These are phyloP conservation scores for Penicillium argentinense DNA, from an alignment of 495 filamentous ascomycete genomes.

Conservation along the genomic window DNA sequence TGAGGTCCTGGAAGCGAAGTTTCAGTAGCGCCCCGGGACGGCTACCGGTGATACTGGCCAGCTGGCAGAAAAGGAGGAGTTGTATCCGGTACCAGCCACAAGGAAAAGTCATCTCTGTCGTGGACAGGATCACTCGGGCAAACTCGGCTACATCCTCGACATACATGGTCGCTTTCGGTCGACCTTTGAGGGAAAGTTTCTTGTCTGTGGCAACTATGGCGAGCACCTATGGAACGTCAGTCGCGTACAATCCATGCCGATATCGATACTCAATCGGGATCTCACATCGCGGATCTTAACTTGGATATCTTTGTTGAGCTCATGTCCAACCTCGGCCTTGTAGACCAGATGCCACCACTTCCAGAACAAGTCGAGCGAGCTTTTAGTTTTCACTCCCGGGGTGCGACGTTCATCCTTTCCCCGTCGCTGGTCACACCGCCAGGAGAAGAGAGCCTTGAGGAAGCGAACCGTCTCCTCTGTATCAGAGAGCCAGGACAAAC, in stretches of 20 bases:
- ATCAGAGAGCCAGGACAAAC: slow-evolving; percentile 25
- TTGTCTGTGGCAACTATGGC: slow-evolving; percentile 27
- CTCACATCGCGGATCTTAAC: slow-evolving; percentile 28
- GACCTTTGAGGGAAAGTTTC: slow-evolving; percentile 13
- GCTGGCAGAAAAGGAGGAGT: slow-evolving; percentile 24
- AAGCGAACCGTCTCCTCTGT: slow-evolving; percentile 23
- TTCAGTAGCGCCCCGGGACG: slow-evolving; percentile 25
- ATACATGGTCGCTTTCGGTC: slow-evolving; percentile 27
- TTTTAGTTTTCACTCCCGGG: slow-evolving; percentile 31
- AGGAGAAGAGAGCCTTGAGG: slow-evolving; percentile 22
- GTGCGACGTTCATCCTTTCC: slow-evolving; percentile 34
- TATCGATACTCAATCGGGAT: slow-evolving; percentile 4
- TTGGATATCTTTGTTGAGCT: slow-evolving; percentile 23
- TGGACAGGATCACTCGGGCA: slow-evolving; percentile 24
- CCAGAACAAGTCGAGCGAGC: slow-evolving; percentile 36
- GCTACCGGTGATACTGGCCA: slow-evolving; percentile 29
- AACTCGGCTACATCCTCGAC: slow-evolving; percentile 27
- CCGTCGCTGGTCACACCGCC: slow-evolving; percentile 17
- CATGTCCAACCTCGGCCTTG: slow-evolving; percentile 20
- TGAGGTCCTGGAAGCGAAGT: slow-evolving; percentile 29
- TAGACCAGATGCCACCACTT: slow-evolving; percentile 37
- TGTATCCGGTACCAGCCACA: slow-evolving; percentile 27
- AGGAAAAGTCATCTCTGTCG: slow-evolving; percentile 28
- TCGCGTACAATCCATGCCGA: background rate
- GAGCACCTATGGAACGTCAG: slow-evolving; percentile 19